These are phyloP conservation scores for Fusarium liriodendri DNA, from an alignment of 2,329 filamentous ascomycete species.

Conservation along the genomic window DNA sequence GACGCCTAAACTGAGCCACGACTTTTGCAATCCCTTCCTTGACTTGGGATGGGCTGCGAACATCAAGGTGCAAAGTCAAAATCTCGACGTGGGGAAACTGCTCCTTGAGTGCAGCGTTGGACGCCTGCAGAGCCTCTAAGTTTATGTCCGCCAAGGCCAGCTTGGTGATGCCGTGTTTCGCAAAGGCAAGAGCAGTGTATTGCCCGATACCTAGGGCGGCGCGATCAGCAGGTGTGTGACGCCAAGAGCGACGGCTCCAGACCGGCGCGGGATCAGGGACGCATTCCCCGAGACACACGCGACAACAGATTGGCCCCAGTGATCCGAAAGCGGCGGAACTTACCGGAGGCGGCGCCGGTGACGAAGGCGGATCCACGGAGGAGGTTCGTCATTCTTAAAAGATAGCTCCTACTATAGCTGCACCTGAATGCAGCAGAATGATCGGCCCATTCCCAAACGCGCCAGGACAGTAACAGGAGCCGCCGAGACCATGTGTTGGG, in stretches of 20 bases:
- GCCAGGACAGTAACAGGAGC: conserved; percentile 16
- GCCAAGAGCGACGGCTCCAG: not conserved
- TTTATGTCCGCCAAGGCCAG: conserved; percentile 62
- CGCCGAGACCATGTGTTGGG: not conserved
- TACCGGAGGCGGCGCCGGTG: conserved; percentile 60
- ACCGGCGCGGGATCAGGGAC: not conserved
- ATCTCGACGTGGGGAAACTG: conserved; percentile 55
- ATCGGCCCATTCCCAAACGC: conserved; percentile 18
- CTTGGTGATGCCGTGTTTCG: conserved; percentile 58
- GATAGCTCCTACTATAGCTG: not conserved
- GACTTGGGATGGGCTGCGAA: conserved; percentile 56
- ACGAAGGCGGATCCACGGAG: conserved; percentile 60
- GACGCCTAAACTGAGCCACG: conserved; percentile 59
- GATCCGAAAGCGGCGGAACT: conserved; percentile 22
- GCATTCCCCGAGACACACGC: not conserved
- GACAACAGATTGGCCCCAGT: not conserved
- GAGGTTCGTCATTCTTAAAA: conserved; percentile 50
- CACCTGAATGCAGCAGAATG: not conserved
- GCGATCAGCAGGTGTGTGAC: not conserved
- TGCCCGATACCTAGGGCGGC: conserved; percentile 59
- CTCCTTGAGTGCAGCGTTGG: conserved; percentile 48
- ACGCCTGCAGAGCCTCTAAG: conserved; percentile 43
- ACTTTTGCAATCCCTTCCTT: conserved; percentile 55
- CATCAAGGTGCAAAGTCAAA: conserved; percentile 57
- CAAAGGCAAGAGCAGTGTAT: conserved; percentile 58